Evolutionary conservation across 164 flowering plant genomes (phyloP).

Genomic region (Echeveria elegans): DNA sequence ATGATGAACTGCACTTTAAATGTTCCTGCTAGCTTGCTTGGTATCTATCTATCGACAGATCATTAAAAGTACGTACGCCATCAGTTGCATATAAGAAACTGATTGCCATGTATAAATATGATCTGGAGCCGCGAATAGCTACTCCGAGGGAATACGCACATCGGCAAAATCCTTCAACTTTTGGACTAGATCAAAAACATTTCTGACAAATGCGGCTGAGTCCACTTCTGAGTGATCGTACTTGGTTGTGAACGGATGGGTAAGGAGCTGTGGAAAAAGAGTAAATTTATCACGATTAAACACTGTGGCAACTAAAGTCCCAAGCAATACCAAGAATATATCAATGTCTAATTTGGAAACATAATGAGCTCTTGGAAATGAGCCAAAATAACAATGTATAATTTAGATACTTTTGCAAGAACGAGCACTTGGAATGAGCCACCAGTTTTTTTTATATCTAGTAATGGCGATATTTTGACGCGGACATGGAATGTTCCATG

Average conservation of each 20-base stretch:
- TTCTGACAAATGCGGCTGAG: constrained; percentile 62
- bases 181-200: constrained; percentile 83
- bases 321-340: neutral
- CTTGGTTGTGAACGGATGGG: constrained; percentile 84
- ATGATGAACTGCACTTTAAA: constrained; percentile 86
- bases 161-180: constrained; percentile 93
- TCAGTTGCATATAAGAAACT: constrained; percentile 85
- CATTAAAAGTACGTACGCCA: constrained; percentile 75
- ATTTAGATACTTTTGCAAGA: too few species aligned
- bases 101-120: constrained; percentile 76
- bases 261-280: constrained; percentile 59
- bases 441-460: too few species aligned
- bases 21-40: constrained; percentile 64
- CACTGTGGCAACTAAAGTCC: neutral
- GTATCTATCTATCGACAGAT: constrained; percentile 61
- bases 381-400: too few species aligned
- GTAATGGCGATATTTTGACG: too few species aligned
- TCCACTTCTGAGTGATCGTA: constrained; percentile 55
- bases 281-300: neutral
- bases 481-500: neutral
- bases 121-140: constrained; percentile 83
- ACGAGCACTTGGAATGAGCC: too few species aligned
- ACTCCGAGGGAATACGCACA: constrained; percentile 65
- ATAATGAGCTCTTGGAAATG: too few species aligned
- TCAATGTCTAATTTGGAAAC: neutral